These are phyloP conservation scores for Zopfochytrium polystomum DNA, from an alignment of 371 early-diverging fungal species.

Conservation along the genomic window DNA sequence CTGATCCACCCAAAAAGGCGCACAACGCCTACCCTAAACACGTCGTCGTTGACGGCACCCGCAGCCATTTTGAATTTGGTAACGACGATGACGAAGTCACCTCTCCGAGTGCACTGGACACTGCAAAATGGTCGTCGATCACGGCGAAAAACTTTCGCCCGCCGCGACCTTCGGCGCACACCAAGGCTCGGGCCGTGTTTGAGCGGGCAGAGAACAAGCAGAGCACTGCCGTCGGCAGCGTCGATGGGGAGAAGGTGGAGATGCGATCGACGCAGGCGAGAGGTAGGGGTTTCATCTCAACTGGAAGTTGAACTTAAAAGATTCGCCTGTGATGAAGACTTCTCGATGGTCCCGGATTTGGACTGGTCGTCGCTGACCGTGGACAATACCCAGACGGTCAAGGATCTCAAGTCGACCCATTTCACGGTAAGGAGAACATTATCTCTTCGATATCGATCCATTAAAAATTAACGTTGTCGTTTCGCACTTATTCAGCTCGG, in stretches of 20 bases:
- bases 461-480: no score
- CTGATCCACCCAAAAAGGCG: no score
- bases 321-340: conserved; percentile 8
- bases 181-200: conserved; percentile 8
- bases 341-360: conserved; percentile 5
- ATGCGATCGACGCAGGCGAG: conserved; percentile 20
- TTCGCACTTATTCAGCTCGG: no score
- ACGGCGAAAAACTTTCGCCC: no score
- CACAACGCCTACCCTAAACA: no score
- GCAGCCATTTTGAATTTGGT: conserved; percentile 26
- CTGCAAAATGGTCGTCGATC: no score
- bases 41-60: no score
- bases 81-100: conserved; percentile 11
- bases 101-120: no score
- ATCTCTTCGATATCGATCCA: no score
- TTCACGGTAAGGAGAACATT: conserved; percentile 37
- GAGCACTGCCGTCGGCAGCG: conserved; percentile 34
- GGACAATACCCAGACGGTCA: conserved; percentile 32
- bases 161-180: conserved; percentile 5
- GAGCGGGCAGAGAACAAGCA: conserved; percentile 21
- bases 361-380: conserved; percentile 28
- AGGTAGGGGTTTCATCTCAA: conserved; percentile 8
- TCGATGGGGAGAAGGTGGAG: conserved; percentile 26
- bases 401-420: conserved; percentile 35
- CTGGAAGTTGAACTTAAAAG: conserved; percentile 1